phyloP scores from a whole-genome alignment of 768 basidiomycete genomes.

The Lactarius hengduanensis region DNA sequence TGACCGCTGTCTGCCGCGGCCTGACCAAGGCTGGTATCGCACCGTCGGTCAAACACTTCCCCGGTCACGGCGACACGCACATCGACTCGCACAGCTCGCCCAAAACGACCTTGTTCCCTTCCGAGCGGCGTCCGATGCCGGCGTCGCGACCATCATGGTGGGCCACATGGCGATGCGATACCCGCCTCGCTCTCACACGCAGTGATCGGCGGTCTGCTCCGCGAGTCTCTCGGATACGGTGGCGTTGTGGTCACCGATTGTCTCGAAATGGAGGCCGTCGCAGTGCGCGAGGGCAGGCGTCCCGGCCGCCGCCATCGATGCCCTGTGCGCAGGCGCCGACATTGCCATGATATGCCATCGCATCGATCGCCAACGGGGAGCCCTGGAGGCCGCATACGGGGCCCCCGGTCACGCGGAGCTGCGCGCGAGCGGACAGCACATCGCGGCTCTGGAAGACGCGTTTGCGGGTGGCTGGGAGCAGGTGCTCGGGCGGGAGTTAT shows the following conservation, averaged over 20 bases:
- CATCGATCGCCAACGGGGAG: constrained; percentile 50
- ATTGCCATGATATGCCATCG: constrained; percentile 76
- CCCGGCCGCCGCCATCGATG: constrained; percentile 53
- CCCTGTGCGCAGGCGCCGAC: constrained; percentile 63
- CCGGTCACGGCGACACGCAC: constrained; percentile 72
- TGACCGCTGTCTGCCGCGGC: constrained; percentile 47
- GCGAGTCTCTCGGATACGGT: constrained; percentile 48
- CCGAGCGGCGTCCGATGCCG: constrained; percentile 39
- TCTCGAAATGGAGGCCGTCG: constrained; percentile 73
- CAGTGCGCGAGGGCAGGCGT: constrained; percentile 45
- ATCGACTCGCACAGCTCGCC: constrained; percentile 62
- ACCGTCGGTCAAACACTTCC: constrained; percentile 68
- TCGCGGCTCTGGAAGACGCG: constrained; percentile 48
- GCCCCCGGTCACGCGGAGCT: constrained; percentile 41
- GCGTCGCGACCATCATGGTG: constrained; percentile 63
- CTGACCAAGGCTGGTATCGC: constrained; percentile 51
- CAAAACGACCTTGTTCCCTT: constrained; percentile 61
- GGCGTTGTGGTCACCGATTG: constrained; percentile 74
- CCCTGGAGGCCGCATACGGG: constrained; percentile 50
- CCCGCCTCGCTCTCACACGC: constrained; percentile 58
- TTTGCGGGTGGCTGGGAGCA: constrained; percentile 51
- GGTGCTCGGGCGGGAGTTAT: constrained; percentile 31
- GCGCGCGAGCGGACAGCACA: constrained; percentile 44
- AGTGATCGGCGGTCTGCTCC: constrained; percentile 54
- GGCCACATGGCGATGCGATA: constrained; percentile 62